A percentile compares a stretch with the other conserved stretches of the same genome.
Conservation (phyloP, 1,284 basidiomycete genomes). For the Rhizopogon hawkerae region DNA sequence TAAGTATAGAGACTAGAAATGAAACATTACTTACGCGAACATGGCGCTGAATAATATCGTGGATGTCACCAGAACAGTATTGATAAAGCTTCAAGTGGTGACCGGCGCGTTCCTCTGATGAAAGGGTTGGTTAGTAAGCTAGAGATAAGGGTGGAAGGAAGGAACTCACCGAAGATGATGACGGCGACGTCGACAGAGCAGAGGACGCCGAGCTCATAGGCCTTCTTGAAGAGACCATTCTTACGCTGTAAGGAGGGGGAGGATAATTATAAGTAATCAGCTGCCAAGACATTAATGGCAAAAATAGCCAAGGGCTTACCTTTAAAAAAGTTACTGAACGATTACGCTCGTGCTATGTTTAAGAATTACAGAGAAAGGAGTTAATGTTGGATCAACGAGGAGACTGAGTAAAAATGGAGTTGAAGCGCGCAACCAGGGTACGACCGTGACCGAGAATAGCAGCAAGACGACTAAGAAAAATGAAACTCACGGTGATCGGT, state of each 20-base stretch:
- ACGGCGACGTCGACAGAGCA: constrained; percentile 54
- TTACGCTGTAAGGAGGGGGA: constrained; percentile 49
- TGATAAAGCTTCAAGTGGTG: constrained; percentile 56
- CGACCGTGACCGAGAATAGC: constrained; percentile 23
- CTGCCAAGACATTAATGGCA: constrained; percentile 38
- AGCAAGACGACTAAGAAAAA: constrained; percentile 15
- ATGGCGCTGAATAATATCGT: constrained; percentile 44
- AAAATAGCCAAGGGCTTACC: constrained; percentile 50
- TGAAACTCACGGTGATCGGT: constrained; percentile 62
- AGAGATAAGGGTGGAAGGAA: constrained; percentile 3
- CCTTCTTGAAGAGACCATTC: constrained; percentile 86
- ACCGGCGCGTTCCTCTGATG: constrained; percentile 43
- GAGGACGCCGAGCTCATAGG: constrained; percentile 77
- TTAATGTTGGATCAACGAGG: constrained; percentile 25
- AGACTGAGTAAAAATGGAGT: constrained; percentile 23
- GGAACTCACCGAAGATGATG: constrained; percentile 46
- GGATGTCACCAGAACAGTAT: constrained; percentile 50
- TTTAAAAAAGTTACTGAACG: constrained; percentile 88
- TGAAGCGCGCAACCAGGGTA: constrained; percentile 10
- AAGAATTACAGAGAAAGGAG: constrained; percentile 21
- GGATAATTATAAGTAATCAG: constrained; percentile 31
- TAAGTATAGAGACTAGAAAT: not conserved
- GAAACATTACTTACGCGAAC: constrained; percentile 30
- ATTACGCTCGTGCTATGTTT: constrained; percentile 78
- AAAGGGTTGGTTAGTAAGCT: constrained; percentile 11